Evolutionary conservation across 176 grass and related monocot genomes (phyloP), one percentile per base, ranked within the genome.

Genomic region (Typha latifolia): DNA sequence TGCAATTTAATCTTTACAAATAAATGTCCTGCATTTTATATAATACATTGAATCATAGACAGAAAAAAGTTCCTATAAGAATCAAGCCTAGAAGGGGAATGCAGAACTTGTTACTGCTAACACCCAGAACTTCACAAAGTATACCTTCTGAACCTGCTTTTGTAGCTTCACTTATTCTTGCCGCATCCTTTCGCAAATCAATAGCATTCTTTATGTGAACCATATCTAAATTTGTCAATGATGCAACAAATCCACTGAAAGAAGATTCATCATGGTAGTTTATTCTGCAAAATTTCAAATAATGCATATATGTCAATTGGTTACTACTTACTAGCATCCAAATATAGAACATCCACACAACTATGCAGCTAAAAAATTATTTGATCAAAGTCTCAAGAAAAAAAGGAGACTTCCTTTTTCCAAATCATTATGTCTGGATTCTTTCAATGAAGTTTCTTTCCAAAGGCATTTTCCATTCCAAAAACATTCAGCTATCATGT

Each of bases 221-320:
- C 14, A 71, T 73, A 50, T 84, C 69, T 49, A 85, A 78, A 79
- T 70, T 78, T 49, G 66, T 76, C 70, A 84, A 78, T 66, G 80
- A 61, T 48, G 72, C 47, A 66, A 73, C 67, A 72, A 84, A 70
- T 72, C 85, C 84, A 79, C 70, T 76, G 70, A 85, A 80, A 67
- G 74, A 77, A 73, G 78, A 61, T 81, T 73, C 77, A 71, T 87
- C 86, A n/a, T 76, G 15, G 43, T 64, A 61, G 75, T 73, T 80
- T 69, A 69, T 34, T 71, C 94, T 99, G 86, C 24, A 64, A 72
- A 43, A 68, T 57, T 74, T 52, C 61, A 76, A 63, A 67, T 55
- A 80, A 47, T 51, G 9, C 5, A 37, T 37, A 37, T 37, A 37
- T 43, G 37, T 43, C 37, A 43, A 0, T 43, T 43, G 37, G 7